Conservation (phyloP, 768 basidiomycete species). For the Leccinum variicolor region DNA sequence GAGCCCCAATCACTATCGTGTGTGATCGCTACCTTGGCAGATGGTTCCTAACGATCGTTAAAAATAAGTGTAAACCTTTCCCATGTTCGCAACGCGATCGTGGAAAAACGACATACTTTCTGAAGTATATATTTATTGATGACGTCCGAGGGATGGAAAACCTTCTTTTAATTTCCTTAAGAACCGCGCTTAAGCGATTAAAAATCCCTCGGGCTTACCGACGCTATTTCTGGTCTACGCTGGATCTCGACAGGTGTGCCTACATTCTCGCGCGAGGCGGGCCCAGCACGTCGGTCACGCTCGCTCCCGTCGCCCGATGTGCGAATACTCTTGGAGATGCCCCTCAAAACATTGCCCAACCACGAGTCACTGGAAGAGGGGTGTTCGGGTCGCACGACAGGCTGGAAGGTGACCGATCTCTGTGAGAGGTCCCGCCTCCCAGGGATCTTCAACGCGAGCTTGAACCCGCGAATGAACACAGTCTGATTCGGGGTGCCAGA, state of each 20-base stretch:
- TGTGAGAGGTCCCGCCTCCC: constrained; percentile 14
- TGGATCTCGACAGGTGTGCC: constrained; percentile 12
- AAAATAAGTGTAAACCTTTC: background rate
- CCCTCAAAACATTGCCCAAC: constrained; percentile 15
- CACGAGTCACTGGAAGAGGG: constrained; percentile 12
- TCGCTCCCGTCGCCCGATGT: constrained; percentile 1
- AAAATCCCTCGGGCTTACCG: constrained; percentile 7
- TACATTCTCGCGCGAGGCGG: background rate
- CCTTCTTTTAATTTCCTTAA: constrained; percentile 8
- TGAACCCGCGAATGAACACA: constrained; percentile 32
- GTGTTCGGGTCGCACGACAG: background rate
- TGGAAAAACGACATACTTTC: constrained; percentile 7
- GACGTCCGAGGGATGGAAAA: constrained; percentile 23
- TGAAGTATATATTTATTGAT: constrained; percentile 25
- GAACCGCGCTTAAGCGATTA: background rate
- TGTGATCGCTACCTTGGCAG: constrained; percentile 23
- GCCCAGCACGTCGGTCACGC: background rate
- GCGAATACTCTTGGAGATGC: constrained; percentile 15
- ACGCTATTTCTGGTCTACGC: constrained; percentile 17
- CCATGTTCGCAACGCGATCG: background rate
- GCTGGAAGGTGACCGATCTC: constrained; percentile 13
- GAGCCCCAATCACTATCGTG: constrained; percentile 23
- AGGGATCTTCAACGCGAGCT: constrained; percentile 20
- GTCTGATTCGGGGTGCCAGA: constrained; percentile 21
- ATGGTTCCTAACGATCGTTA: constrained; percentile 13